Percentiles rank a stretch among this genome's conserved stretches.
phyloP scores from a whole-genome alignment of 2,329 filamentous ascomycete genomes.

The Cryphonectria radicalis region DNA sequence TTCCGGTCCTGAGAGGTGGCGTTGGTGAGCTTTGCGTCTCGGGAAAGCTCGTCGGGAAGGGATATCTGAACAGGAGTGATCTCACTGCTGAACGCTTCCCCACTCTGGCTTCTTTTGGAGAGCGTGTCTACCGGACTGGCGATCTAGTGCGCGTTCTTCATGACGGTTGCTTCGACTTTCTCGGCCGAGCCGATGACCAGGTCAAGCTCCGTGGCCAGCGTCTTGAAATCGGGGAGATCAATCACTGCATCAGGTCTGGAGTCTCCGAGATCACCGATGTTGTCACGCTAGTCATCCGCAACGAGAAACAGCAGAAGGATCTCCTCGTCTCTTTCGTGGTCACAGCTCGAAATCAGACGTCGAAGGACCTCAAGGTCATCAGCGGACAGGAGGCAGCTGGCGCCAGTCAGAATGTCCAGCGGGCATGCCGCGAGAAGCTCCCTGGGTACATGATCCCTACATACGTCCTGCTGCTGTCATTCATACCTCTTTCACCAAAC shows the following conservation, averaged over 20 bases:
- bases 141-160: constrained; percentile 83
- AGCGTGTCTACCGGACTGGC: constrained; percentile 82
- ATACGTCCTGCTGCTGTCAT: constrained; percentile 72
- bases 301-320: constrained; percentile 77
- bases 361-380: constrained; percentile 34
- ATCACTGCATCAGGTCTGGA: constrained; percentile 73
- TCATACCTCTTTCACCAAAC: constrained; percentile 81
- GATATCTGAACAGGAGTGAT: constrained; percentile 81
- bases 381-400: constrained; percentile 41
- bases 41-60: constrained; percentile 84
- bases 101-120: constrained; percentile 56
- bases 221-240: constrained; percentile 90
- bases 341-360: neutral
- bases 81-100: constrained; percentile 80
- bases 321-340: constrained; percentile 80
- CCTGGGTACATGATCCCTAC: constrained; percentile 92
- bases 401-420: constrained; percentile 53
- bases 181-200: constrained; percentile 88
- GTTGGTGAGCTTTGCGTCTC: constrained; percentile 89
- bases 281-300: constrained; percentile 72
- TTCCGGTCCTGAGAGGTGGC: constrained; percentile 75
- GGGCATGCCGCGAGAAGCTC: constrained; percentile 70
- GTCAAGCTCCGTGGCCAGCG: constrained; percentile 89
- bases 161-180: constrained; percentile 83
- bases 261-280: constrained; percentile 66